Conservation (phyloP, 2,329 filamentous ascomycete genomes). For the Curvularia verruculosa region DNA sequence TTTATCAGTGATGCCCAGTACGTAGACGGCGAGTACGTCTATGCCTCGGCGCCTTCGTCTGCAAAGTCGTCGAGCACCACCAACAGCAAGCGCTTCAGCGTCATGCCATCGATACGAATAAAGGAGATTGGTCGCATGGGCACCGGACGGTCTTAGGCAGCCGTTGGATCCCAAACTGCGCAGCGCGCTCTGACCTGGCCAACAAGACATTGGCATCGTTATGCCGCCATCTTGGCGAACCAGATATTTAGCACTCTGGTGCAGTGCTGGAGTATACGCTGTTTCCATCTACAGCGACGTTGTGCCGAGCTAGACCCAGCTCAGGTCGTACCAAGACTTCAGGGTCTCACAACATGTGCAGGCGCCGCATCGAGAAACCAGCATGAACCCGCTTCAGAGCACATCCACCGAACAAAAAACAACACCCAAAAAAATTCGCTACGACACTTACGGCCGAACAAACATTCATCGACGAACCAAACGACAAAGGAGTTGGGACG, state of each 20-base stretch:
- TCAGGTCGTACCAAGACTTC: not conserved
- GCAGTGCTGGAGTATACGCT: not conserved
- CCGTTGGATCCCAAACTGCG: not conserved
- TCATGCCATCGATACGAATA: conserved; percentile 42
- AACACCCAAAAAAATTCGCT: not conserved
- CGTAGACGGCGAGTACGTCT: conserved; percentile 94
- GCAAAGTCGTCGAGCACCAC: conserved; percentile 37
- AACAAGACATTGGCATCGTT: not conserved
- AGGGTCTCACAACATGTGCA: not conserved
- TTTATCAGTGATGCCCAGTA: conserved; percentile 90
- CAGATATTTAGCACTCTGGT: not conserved
- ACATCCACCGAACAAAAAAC: not conserved
- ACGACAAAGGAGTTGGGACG: not conserved
- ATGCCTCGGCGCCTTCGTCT: conserved; percentile 54
- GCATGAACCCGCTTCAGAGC: not conserved
- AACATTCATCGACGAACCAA: not conserved
- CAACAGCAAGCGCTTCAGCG: conserved; percentile 43
- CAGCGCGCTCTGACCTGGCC: not conserved
- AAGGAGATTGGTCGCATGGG: conserved; percentile 39
- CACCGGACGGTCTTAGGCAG: conserved; percentile 32
- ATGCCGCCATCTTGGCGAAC: not conserved
- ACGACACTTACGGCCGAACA: conserved; percentile 17
- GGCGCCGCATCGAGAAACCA: not conserved
- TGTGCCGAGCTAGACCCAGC: not conserved
- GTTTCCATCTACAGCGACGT: not conserved